phyloP scores from a whole-genome alignment of 805 yeast genomes.

The Pichia nanzhaoensis region DNA sequence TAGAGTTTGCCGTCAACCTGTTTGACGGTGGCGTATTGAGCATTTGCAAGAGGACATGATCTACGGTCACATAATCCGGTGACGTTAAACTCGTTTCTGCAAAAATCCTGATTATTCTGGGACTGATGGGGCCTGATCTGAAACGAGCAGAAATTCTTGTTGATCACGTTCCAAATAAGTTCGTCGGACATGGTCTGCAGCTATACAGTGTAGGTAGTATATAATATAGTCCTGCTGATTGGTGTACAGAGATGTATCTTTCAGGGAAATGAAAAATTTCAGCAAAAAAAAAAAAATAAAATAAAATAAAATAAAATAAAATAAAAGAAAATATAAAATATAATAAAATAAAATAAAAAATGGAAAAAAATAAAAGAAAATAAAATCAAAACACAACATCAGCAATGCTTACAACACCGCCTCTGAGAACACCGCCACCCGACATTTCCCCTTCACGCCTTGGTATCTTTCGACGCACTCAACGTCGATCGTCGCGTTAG shows the following conservation, averaged over 20 bases:
- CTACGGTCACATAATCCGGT: conserved; percentile 89
- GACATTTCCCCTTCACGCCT: conserved; percentile 29
- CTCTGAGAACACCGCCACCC: not conserved
- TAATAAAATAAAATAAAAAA: not conserved
- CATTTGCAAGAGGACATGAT: conserved; percentile 95
- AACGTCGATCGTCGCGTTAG: not conserved
- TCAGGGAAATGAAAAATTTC: not conserved
- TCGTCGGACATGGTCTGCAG: conserved; percentile 26
- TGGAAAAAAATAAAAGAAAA: not conserved
- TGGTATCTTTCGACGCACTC: conserved; percentile 42
- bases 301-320: conserved; percentile 1
- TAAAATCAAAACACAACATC: not conserved
- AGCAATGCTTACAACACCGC: not conserved
- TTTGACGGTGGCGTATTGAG: conserved; percentile 83
- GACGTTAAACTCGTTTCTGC: conserved; percentile 94
- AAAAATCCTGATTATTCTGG: conserved; percentile 82
- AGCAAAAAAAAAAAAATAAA: not conserved
- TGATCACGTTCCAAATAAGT: conserved; percentile 95
- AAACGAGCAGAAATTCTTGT: conserved; percentile 92
- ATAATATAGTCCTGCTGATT: too few relatives aligned
- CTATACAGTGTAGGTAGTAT: too few relatives aligned
- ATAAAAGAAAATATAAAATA: not conserved
- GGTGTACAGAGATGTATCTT: not conserved
- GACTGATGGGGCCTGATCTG: conserved; percentile 59
- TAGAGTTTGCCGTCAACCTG: conserved; percentile 73